Conservation (phyloP, 2,329 filamentous ascomycete genomes). For the Claviceps cyperi region DNA sequence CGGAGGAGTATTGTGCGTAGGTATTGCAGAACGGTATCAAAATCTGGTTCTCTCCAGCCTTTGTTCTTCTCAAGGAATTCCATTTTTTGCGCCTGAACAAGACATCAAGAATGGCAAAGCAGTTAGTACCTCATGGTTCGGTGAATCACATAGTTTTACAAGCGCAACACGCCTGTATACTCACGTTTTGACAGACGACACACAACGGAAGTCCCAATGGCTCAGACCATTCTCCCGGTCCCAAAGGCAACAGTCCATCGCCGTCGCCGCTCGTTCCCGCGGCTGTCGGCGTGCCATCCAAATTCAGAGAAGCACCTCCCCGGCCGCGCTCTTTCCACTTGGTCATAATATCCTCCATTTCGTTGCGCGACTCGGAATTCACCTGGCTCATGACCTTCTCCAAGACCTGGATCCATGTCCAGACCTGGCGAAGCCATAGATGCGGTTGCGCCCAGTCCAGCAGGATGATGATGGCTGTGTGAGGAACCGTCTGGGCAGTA, state of each 20-base stretch:
- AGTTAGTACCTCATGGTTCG: neutral
- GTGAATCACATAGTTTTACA: neutral
- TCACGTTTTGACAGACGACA: conserved; percentile 89
- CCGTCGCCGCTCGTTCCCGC: conserved; percentile 39
- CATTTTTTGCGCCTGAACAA: conserved; percentile 63
- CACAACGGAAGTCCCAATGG: conserved; percentile 74
- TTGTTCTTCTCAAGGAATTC: conserved; percentile 79
- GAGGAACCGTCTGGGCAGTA: conserved; percentile 67
- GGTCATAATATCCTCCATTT: conserved; percentile 76
- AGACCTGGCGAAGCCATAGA: conserved; percentile 77
- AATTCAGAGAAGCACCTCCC: conserved; percentile 44
- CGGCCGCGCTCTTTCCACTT: conserved; percentile 65
- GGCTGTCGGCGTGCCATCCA: conserved; percentile 46
- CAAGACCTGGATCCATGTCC: conserved; percentile 79
- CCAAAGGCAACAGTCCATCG: conserved; percentile 60
- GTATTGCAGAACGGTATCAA: conserved; percentile 90
- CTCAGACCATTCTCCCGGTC: conserved; percentile 88
- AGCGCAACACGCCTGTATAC: conserved; percentile 13
- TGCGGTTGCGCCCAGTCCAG: conserved; percentile 93
- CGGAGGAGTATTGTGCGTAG: conserved; percentile 79
- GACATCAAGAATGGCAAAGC: neutral
- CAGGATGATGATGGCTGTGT: conserved; percentile 80
- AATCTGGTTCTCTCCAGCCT: conserved; percentile 90
- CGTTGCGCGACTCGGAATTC: conserved; percentile 60
- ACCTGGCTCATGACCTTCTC: conserved; percentile 61